Evolutionary conservation across 179 eudicot species (phyloP).

Genomic region (Silene coronaria): DNA sequence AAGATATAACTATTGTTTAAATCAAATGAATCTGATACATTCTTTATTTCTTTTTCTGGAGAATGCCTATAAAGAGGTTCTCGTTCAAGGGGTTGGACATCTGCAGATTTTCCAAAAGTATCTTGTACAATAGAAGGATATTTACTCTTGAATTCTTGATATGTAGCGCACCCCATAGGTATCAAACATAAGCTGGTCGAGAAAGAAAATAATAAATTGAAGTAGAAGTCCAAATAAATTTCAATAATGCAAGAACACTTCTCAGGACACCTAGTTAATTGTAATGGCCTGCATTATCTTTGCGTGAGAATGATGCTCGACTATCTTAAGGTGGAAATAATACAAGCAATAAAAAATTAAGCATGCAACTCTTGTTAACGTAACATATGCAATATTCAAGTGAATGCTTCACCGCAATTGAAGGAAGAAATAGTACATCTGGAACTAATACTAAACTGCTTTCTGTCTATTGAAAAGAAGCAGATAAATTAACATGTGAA

Average conservation of each 20-base stretch:
- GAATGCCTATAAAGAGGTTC: too few relatives aligned
- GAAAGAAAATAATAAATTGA: too few relatives aligned
- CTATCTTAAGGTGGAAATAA: neutral
- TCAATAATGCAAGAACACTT: too few relatives aligned
- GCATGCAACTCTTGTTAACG: neutral
- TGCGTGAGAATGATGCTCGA: neutral
- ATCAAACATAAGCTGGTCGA: too few relatives aligned
- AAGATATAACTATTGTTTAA: too few relatives aligned
- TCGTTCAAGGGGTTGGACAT: too few relatives aligned
- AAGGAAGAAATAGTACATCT: neutral
- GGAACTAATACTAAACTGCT: neutral
- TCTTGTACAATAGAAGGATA: neutral
- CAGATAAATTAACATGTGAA: constrained; percentile 8
- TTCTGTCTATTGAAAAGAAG: neutral
- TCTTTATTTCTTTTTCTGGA: too few relatives aligned
- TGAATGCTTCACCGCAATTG: neutral
- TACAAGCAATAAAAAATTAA: neutral
- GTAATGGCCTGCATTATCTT: neutral
- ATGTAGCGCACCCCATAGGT: neutral
- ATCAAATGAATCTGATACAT: too few relatives aligned
- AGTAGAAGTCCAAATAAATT: too few relatives aligned
- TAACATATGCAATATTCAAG: neutral
- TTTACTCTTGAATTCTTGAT: neutral
- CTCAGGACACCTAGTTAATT: too few relatives aligned
- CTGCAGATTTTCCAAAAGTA: too few relatives aligned